A percentile compares a stretch with the other conserved stretches of the same genome.
phyloP scores from a whole-genome alignment of 75 land plant species.

The Picea glauca region DNA sequence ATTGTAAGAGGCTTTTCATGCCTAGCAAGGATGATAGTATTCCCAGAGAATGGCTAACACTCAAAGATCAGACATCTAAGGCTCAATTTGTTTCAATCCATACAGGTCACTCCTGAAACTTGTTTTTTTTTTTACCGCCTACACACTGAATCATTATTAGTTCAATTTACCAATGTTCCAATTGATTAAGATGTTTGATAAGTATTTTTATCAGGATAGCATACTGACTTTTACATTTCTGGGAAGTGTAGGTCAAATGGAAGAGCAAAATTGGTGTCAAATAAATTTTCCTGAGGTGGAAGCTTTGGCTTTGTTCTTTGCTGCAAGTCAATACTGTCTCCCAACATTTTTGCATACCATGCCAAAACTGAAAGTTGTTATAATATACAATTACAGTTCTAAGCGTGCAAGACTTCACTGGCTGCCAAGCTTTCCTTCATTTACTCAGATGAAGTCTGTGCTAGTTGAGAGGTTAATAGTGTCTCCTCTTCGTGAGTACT shows the following conservation, averaged over 20 bases:
- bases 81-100: constrained; percentile 64
- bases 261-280: constrained; percentile 38
- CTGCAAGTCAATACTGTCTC: constrained; percentile 38
- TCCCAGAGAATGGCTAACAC: constrained; percentile 48
- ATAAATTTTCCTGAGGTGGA: constrained; percentile 58
- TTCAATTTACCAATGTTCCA: no score
- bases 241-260: constrained; percentile 46
- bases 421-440: constrained; percentile 24
- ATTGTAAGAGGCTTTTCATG: constrained; percentile 48
- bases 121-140: no score
- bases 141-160: no score
- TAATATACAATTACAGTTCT: constrained; percentile 29
- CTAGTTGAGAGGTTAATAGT: constrained; percentile 50
- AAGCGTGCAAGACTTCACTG: constrained; percentile 23
- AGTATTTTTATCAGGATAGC: no score
- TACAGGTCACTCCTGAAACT: constrained; percentile 31
- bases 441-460: constrained; percentile 36
- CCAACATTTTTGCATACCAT: constrained; percentile 48
- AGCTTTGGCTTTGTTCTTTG: constrained; percentile 50
- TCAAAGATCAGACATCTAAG: constrained; percentile 32
- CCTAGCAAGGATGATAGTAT: constrained; percentile 40
- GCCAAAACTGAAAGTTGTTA: constrained; percentile 47
- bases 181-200: no score
- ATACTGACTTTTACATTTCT: no score
- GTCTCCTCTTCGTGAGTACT: constrained; percentile 19